Conservation (phyloP, 2,329 filamentous ascomycete genomes). For the Macrophomina tecta region DNA sequence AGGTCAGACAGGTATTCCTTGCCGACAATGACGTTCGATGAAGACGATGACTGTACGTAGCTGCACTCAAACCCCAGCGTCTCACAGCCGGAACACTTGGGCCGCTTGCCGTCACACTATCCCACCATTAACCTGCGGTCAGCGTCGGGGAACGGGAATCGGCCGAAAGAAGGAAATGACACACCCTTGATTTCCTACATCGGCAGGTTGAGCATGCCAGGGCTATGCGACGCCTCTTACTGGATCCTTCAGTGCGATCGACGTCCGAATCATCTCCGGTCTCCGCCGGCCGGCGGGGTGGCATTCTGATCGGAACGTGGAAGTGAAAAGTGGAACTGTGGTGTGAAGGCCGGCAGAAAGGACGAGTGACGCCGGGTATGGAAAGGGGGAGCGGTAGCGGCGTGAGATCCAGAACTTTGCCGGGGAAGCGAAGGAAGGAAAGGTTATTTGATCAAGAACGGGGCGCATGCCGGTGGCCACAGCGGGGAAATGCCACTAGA, state of each 20-base stretch:
- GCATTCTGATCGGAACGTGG: not conserved
- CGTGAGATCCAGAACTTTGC: not conserved
- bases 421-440: not conserved
- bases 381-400: not conserved
- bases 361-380: not conserved
- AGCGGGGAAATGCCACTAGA: not conserved
- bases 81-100: slow-evolving; percentile 50
- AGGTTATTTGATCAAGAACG: not conserved
- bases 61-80: slow-evolving; percentile 52
- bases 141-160: not conserved
- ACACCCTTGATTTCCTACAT: slow-evolving; percentile 43
- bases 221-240: slow-evolving; percentile 47
- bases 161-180: not conserved
- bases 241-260: not conserved
- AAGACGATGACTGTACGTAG: slow-evolving; percentile 47
- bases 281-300: not conserved
- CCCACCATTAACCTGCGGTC: not conserved
- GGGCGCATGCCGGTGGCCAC: not conserved
- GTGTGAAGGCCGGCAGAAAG: not conserved
- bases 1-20: slow-evolving; percentile 41
- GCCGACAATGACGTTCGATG: slow-evolving; percentile 48
- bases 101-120: slow-evolving; percentile 52
- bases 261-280: not conserved
- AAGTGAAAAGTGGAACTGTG: not conserved
- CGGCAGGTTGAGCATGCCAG: slow-evolving; percentile 50